phyloP scores from a whole-genome alignment of 805 yeast genomes.

The Candida stauntonica region DNA sequence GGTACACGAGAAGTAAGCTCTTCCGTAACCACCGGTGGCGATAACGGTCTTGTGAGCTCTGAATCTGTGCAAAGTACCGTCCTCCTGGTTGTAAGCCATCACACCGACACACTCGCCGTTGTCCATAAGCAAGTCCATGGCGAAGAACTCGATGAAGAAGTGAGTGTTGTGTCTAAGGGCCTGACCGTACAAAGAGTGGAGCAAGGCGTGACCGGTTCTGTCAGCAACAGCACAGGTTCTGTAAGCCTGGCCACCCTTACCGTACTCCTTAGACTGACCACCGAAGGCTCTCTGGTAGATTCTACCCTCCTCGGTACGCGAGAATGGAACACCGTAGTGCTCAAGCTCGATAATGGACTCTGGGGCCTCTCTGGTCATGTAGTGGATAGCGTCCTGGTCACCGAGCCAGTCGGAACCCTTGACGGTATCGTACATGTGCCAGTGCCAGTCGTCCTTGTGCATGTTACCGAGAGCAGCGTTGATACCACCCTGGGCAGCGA shows the following conservation, averaged over 20 bases:
- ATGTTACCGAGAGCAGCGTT: conserved; percentile 98
- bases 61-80: conserved; percentile 97
- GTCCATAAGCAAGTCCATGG: conserved; percentile 89
- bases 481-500: conserved; percentile 99
- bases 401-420: conserved; percentile 99
- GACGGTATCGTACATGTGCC: conserved; percentile 99
- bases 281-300: conserved; percentile 99
- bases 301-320: conserved; percentile 94
- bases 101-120: conserved; percentile 96
- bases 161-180: conserved; percentile 95
- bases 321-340: conserved; percentile 97
- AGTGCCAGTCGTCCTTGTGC: conserved; percentile 98
- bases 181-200: conserved; percentile 95
- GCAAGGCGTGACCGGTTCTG: conserved; percentile 96
- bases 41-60: conserved; percentile 93
- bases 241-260: conserved; percentile 99
- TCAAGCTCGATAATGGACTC: conserved; percentile 92
- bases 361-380: conserved; percentile 98
- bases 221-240: conserved; percentile 99
- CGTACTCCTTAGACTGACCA: conserved; percentile 92
- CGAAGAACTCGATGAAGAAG: conserved; percentile 96
- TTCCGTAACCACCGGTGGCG: conserved; percentile 99
- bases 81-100: conserved; percentile 97
- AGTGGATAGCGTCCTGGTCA: conserved; percentile 98
- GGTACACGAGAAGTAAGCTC: conserved; percentile 98